phyloP scores from a whole-genome alignment of 129 eudicot species.

The Erigeron canadensis region DNA sequence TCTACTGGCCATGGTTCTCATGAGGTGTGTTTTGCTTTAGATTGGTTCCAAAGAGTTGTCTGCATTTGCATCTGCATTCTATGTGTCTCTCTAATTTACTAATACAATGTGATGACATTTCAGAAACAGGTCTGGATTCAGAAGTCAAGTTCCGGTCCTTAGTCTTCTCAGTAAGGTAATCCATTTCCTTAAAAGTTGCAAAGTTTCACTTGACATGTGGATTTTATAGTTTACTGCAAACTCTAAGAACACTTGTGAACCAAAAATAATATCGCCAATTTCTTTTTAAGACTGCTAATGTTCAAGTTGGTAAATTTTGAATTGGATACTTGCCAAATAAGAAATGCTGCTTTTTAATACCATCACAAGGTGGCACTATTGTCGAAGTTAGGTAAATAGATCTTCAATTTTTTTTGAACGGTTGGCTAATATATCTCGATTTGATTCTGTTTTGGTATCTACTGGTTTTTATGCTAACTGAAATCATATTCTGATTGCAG shows the following conservation, averaged over 20 bases:
- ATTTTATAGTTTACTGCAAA: background rate
- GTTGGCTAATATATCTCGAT: background rate
- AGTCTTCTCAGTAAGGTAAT: slow-evolving; percentile 53
- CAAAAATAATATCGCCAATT: background rate
- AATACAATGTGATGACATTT: slow-evolving; percentile 13
- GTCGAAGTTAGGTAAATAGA: no score
- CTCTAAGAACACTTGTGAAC: background rate
- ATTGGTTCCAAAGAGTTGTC: background rate
- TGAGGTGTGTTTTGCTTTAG: slow-evolving; percentile 52
- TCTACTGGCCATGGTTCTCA: slow-evolving; percentile 58
- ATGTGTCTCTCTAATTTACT: slow-evolving; percentile 6
- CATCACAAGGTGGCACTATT: no score
- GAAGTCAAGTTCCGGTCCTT: slow-evolving; percentile 88
- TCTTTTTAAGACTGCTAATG: background rate
- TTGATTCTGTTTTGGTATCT: background rate
- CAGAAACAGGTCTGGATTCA: slow-evolving; percentile 99
- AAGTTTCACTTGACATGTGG: background rate
- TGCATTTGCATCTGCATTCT: slow-evolving; percentile 11
- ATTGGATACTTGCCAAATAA: background rate
- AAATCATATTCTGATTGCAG: slow-evolving; percentile 27
- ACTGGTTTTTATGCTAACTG: background rate
- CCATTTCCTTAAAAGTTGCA: background rate
- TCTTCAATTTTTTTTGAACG: slow-evolving; percentile 2
- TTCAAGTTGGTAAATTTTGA: no score
- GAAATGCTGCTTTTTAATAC: background rate